Evolutionary conservation across 75 land plant genomes (phyloP).

Genomic region (Azolla pinnata): DNA sequence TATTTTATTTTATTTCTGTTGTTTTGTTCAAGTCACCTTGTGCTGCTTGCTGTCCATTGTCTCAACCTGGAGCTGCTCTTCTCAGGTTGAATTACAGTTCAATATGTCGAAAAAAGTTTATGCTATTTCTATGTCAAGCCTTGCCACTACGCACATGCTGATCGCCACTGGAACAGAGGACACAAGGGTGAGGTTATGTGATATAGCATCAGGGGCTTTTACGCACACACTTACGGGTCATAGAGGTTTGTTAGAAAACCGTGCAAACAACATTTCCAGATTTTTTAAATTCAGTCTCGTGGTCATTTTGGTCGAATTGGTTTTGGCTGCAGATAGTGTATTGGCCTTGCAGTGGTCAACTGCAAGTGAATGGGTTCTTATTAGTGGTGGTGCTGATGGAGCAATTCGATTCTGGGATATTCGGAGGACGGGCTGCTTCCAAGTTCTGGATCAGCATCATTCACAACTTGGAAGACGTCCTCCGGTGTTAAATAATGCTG

Average conservation of each 20-base stretch:
- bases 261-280: no score
- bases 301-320: no score
- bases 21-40: neutral
- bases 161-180: constrained; percentile 94
- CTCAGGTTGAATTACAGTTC: constrained; percentile 71
- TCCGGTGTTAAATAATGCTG: constrained; percentile 19
- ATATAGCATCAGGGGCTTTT: constrained; percentile 89
- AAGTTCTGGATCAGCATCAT: constrained; percentile 66
- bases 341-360: constrained; percentile 86
- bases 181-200: constrained; percentile 81
- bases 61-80: no score
- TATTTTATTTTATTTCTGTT: neutral
- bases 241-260: constrained; percentile 67
- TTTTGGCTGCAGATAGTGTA: constrained; percentile 68
- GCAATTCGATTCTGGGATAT: constrained; percentile 99
- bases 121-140: constrained; percentile 66
- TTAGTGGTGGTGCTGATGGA: constrained; percentile 96
- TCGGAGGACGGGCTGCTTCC: constrained; percentile 78
- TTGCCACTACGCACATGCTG: constrained; percentile 83
- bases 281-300: no score
- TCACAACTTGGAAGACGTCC: constrained; percentile 76
- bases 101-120: constrained; percentile 88
- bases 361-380: constrained; percentile 78
- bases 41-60: no score
- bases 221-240: constrained; percentile 91